Evolutionary conservation across 2,329 filamentous ascomycete genomes (phyloP).

Genomic region (Pseudonectria foliicola): DNA sequence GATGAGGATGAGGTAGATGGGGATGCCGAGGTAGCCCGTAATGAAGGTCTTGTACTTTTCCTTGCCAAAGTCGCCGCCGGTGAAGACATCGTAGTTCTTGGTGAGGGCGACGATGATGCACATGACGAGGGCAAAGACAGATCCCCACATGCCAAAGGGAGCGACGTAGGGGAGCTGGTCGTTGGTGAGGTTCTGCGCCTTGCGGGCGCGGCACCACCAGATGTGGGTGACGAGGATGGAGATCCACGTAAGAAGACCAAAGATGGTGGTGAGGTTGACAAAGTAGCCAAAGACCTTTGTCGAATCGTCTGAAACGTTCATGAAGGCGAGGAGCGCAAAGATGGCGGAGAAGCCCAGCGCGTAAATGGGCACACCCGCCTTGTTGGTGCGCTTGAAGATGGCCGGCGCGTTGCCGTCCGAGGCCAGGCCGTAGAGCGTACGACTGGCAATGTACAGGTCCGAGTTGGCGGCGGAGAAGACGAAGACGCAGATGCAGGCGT

Average conservation of each 20-base stretch:
- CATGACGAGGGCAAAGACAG: conserved; percentile 59
- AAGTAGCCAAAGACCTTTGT: conserved; percentile 56
- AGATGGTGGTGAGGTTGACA: conserved; percentile 61
- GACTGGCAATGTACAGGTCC: conserved; percentile 68
- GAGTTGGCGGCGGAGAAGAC: conserved; percentile 73
- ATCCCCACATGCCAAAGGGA: conserved; percentile 65
- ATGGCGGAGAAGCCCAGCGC: conserved; percentile 53
- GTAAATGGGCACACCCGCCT: conserved; percentile 62
- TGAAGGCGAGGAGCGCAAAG: conserved; percentile 62
- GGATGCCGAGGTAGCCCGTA: conserved; percentile 70
- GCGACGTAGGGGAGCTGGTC: conserved; percentile 56
- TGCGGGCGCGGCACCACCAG: conserved; percentile 55
- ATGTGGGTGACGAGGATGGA: conserved; percentile 63
- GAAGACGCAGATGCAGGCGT: conserved; percentile 67
- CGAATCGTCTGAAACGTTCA: conserved; percentile 54
- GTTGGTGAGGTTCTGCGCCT: conserved; percentile 51
- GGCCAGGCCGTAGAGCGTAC: conserved; percentile 66
- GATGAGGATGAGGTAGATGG: conserved; percentile 63
- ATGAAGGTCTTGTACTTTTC: conserved; percentile 73
- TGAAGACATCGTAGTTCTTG: conserved; percentile 76
- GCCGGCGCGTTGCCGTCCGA: conserved; percentile 63
- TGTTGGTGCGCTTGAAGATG: conserved; percentile 65
- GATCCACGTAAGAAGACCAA: conserved; percentile 60
- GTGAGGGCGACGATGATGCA: conserved; percentile 69
- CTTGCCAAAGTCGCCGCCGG: conserved; percentile 39